Percentiles rank a stretch among this genome's conserved stretches.
phyloP scores from a whole-genome alignment of 1,284 basidiomycete genomes.

The Moesziomyces aphidis region DNA sequence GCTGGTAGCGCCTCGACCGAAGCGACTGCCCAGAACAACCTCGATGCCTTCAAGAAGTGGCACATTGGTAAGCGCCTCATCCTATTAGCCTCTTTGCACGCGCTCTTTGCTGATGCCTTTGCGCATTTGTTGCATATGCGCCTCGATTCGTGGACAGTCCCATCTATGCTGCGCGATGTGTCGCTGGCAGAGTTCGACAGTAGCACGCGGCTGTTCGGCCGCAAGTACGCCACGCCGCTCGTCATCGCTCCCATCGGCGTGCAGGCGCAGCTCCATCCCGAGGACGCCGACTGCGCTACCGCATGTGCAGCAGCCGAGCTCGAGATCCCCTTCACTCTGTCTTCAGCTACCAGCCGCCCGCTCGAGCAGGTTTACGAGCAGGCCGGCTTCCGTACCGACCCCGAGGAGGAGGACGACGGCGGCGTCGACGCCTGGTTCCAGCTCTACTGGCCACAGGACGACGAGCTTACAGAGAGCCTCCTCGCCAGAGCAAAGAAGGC shows the following conservation, averaged over 20 bases:
- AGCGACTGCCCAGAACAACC: constrained; percentile 46
- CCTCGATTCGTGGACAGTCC: constrained; percentile 10
- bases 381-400: constrained; percentile 20
- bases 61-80: constrained; percentile 42
- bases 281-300: constrained; percentile 48
- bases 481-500: constrained; percentile 76
- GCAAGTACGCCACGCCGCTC: constrained; percentile 50
- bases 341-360: constrained; percentile 48
- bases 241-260: constrained; percentile 61
- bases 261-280: constrained; percentile 47
- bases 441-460: constrained; percentile 72
- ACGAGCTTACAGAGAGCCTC: constrained; percentile 76
- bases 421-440: constrained; percentile 58
- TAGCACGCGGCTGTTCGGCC: constrained; percentile 44
- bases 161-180: constrained; percentile 48
- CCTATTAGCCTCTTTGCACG: not conserved
- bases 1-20: constrained; percentile 57
- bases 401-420: constrained; percentile 19
- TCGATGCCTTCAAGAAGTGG: constrained; percentile 46
- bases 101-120: not conserved
- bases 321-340: constrained; percentile 53
- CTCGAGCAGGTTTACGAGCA: constrained; percentile 50
- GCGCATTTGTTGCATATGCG: too few species aligned
- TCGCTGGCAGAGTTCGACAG: constrained; percentile 40
- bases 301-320: constrained; percentile 44